Evolutionary conservation across 169 alveolate genomes (phyloP).

Genomic region (Plasmodium blacklocki): DNA sequence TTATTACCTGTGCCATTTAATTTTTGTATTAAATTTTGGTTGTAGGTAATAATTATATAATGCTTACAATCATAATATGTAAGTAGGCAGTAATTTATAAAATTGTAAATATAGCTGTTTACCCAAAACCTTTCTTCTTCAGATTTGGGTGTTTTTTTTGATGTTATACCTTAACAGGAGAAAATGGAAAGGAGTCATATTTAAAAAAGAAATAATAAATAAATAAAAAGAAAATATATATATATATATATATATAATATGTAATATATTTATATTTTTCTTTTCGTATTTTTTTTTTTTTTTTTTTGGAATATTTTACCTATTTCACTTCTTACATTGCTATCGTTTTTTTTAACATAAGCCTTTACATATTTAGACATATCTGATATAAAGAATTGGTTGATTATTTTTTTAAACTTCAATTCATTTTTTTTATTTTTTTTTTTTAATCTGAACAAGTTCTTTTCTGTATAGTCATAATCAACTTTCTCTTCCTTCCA

Average conservation of each 20-base stretch:
- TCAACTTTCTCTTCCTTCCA: constrained; percentile 37
- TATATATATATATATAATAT: not conserved
- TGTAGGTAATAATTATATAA: constrained; percentile 47
- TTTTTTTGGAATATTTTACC: constrained; percentile 21
- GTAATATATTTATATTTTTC: not conserved
- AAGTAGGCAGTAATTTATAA: constrained; percentile 53
- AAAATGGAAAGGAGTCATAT: not conserved
- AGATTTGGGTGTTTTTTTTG: constrained; percentile 26
- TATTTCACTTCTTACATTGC: constrained; percentile 61
- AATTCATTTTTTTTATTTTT: constrained; percentile 54
- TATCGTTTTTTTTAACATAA: constrained; percentile 56
- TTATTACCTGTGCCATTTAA: constrained; percentile 65
- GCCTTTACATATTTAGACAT: constrained; percentile 70
- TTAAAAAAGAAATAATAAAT: not conserved
- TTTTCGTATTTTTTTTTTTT: not conserved
- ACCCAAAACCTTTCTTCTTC: constrained; percentile 65
- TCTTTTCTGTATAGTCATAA: constrained; percentile 47
- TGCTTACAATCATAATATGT: constrained; percentile 67
- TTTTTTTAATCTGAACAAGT: constrained; percentile 13
- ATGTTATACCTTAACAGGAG: constrained; percentile 41
- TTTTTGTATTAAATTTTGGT: constrained; percentile 52
- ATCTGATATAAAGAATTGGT: constrained; percentile 63
- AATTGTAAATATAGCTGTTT: constrained; percentile 64
- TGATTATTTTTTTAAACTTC: constrained; percentile 65
- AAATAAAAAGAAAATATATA: not conserved